A percentile compares a stretch with the other conserved stretches of the same genome.
Conservation (phyloP, 805 yeast species). For the Pichia paraexigua region DNA sequence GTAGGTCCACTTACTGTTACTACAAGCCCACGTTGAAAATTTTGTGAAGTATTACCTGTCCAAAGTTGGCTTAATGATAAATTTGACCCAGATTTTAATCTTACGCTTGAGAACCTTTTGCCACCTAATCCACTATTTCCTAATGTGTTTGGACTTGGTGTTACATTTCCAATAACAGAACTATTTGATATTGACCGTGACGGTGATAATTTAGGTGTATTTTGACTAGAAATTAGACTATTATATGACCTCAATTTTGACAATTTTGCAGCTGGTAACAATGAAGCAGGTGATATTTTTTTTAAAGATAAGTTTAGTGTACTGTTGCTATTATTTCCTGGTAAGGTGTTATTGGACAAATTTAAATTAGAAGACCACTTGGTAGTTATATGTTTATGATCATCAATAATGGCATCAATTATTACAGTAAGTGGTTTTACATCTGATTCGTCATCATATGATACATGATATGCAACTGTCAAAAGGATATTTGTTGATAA, state of each 20-base stretch:
- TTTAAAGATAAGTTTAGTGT: background rate
- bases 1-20: conserved; percentile 59
- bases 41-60: conserved; percentile 11
- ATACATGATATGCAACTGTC: conserved; percentile 21
- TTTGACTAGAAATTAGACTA: conserved; percentile 18
- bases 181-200: background rate
- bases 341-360: conserved; percentile 11
- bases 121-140: conserved; percentile 6
- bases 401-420: conserved; percentile 17
- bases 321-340: conserved; percentile 2
- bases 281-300: background rate
- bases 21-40: conserved; percentile 7
- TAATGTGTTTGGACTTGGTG: background rate
- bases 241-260: conserved; percentile 14
- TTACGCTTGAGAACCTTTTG: conserved; percentile 10
- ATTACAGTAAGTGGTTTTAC: conserved; percentile 22
- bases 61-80: conserved; percentile 13
- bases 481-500: conserved; percentile 14
- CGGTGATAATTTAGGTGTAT: conserved; percentile 4
- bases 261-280: conserved; percentile 12
- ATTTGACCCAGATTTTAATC: conserved; percentile 17
- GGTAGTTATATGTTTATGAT: conserved; percentile 20
- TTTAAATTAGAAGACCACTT: conserved; percentile 34
- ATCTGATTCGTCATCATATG: conserved; percentile 20
- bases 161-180: background rate